phyloP scores from a whole-genome alignment of 331 rosid species.

The Telfairia occidentalis region DNA sequence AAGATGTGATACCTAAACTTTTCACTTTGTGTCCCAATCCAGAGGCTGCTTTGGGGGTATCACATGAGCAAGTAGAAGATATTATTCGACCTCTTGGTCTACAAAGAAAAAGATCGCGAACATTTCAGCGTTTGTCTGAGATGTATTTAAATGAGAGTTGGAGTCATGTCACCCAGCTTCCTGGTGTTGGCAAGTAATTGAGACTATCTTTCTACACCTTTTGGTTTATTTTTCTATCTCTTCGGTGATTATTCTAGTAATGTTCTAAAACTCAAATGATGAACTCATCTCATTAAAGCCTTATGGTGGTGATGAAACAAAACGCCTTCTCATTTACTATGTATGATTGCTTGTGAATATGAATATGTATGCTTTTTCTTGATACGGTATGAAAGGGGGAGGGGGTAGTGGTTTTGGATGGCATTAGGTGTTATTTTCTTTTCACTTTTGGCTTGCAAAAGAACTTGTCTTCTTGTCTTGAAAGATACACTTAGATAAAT shows the following conservation, averaged over 20 bases:
- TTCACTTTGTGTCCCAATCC: constrained; percentile 53
- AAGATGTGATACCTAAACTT: constrained; percentile 22
- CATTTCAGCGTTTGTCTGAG: constrained; percentile 33
- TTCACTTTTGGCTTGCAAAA: neutral
- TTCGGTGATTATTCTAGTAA: neutral
- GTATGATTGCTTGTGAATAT: neutral
- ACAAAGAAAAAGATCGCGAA: constrained; percentile 34
- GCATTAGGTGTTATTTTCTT: neutral
- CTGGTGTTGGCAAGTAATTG: constrained; percentile 57
- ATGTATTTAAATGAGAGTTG: constrained; percentile 46
- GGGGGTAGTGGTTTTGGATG: neutral
- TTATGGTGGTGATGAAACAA: neutral
- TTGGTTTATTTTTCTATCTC: neutral
- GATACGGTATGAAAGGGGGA: neutral
- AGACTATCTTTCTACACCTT: neutral
- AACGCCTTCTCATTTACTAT: neutral
- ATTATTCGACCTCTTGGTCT: constrained; percentile 46
- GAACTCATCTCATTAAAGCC: neutral
- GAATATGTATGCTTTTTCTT: neutral
- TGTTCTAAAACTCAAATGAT: neutral
- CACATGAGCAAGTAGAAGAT: constrained; percentile 25
- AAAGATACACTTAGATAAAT: neutral
- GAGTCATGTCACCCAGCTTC: constrained; percentile 55
- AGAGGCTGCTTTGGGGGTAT: constrained; percentile 34
- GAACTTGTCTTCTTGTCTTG: neutral